phyloP scores from a whole-genome alignment of 2,329 filamentous ascomycete genomes.

The Hypoxylon sp. region DNA sequence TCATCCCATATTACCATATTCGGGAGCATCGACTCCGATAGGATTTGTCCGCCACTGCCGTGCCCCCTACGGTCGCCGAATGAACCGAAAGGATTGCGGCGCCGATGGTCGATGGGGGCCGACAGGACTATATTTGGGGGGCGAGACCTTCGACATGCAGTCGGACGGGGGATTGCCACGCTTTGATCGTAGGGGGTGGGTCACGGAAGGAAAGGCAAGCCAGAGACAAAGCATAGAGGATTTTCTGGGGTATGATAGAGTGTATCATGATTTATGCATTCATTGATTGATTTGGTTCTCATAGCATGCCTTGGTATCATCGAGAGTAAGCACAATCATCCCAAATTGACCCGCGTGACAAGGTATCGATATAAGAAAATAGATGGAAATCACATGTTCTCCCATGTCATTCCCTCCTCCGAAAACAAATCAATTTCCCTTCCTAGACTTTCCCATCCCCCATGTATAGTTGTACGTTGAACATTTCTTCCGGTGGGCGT shows the following conservation, averaged over 20 bases:
- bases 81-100: conserved; percentile 32
- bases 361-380: conserved; percentile 45
- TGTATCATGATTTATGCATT: conserved; percentile 40
- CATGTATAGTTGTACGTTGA: conserved; percentile 27
- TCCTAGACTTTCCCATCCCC: conserved; percentile 33
- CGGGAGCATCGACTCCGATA: conserved; percentile 35
- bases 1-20: conserved; percentile 14
- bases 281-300: conserved; percentile 43
- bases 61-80: conserved; percentile 35
- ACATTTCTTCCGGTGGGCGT: conserved; percentile 39
- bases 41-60: conserved; percentile 26
- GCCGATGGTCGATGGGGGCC: conserved; percentile 42
- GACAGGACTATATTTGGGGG: conserved; percentile 35
- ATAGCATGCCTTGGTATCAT: conserved; percentile 45
- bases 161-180: conserved; percentile 36
- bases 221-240: not conserved
- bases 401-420: conserved; percentile 28
- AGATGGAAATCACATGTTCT: conserved; percentile 42
- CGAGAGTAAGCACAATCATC: conserved; percentile 44
- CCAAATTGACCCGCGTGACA: conserved; percentile 42
- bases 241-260: conserved; percentile 37
- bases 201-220: conserved; percentile 26
- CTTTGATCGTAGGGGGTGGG: conserved; percentile 31
- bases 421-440: conserved; percentile 43
- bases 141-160: conserved; percentile 34